phyloP scores from a whole-genome alignment of 768 basidiomycete genomes.

The Hericium rajendrae region DNA sequence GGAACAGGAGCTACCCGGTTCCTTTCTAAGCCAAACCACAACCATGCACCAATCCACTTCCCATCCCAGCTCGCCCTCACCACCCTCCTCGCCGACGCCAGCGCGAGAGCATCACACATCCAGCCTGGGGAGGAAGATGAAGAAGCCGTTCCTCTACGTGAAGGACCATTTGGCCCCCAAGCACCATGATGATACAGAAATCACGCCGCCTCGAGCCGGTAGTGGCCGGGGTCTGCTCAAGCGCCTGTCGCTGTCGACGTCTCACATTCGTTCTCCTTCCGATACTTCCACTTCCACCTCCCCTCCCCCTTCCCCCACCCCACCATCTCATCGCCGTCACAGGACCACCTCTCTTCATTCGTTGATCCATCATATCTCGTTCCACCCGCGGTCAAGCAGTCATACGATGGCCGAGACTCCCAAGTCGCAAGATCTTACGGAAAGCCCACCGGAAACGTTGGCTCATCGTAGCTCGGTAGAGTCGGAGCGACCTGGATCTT shows the following conservation, averaged over 20 bases:
- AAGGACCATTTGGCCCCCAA: neutral
- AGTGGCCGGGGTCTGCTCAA: neutral
- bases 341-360: neutral
- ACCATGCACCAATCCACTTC: neutral
- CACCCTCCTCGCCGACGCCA: neutral
- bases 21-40: neutral
- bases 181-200: neutral
- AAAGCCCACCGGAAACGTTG: neutral
- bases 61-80: neutral
- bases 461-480: neutral
- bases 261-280: neutral
- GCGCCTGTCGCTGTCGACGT: neutral
- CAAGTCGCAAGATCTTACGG: neutral
- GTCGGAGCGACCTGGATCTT: no score
- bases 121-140: neutral
- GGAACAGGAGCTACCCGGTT: neutral
- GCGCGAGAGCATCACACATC: neutral
- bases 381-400: neutral
- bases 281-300: neutral
- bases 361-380: neutral
- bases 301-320: neutral
- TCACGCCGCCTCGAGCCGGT: neutral
- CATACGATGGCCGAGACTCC: neutral
- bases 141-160: neutral
- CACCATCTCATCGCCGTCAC: neutral